Evolutionary conservation across 2,329 filamentous ascomycete genomes (phyloP), one percentile per base, ranked within the genome.

Genomic region (Pseudopyricularia cyperi): DNA sequence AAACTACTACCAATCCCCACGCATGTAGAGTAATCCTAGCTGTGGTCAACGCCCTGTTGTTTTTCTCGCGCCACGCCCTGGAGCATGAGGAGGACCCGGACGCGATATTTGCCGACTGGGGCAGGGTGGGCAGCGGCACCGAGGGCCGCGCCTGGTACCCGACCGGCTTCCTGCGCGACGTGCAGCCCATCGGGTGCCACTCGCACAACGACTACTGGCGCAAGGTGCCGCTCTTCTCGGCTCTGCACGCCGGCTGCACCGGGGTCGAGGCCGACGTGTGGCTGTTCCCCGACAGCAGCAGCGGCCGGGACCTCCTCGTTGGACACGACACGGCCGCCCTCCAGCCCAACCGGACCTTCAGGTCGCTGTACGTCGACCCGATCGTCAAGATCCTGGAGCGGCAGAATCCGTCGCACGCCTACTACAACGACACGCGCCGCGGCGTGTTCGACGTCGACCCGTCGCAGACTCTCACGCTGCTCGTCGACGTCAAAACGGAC

Each of bases 201-300:
- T 83, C 78, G 1, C 82, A 86, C 61, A 85, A 86, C 57, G 83
- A 87, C 63, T 87, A 86, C 63, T 83, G 79, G 79, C 74, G 80
- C 32, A 69, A 70, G n/a, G 69, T 76, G 0, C 82, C 83, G 0
- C 69, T 88, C 6, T 81, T 76, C 57, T 79, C 79, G 22, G 83
- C 83, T 28, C 63, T 83, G 2, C 64, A 67, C 11, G 72, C 73
- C 3, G 78, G 80, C 15, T 83, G 79, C 57, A 75, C 77, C 14
- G 76, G 80, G 17, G 71, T 85, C 9, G 83, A 87, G 65, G 82
- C 81, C 4, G 84, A 88, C 60, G 76, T 87, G 22, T 87, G 80
- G 79, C 67, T 77, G 2, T 73, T 74, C 52, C 71, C 74, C 52
- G 51, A 68, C 30, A 50, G 52, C 28, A 26, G 52, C 32, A 58